These are phyloP conservation scores for Cryptococcus neoformans DNA, from an alignment of 1,284 basidiomycete species.

Conservation along the genomic window DNA sequence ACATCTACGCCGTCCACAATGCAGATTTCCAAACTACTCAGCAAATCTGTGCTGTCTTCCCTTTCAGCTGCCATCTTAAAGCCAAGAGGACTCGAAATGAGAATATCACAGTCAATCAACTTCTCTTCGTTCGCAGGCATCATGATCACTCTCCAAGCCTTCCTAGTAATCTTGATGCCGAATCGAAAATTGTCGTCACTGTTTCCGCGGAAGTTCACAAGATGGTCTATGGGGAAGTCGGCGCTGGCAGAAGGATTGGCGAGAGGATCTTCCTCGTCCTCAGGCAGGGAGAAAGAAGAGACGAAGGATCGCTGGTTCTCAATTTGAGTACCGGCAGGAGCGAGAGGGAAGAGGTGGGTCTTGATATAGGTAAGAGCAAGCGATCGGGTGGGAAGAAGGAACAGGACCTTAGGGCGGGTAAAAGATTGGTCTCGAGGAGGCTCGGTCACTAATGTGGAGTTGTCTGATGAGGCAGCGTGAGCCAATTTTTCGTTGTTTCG, in stretches of 20 bases:
- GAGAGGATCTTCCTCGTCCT: constrained; percentile 75
- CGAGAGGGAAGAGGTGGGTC: constrained; percentile 65
- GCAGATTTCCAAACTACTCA: constrained; percentile 91
- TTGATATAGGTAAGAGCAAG: constrained; percentile 72
- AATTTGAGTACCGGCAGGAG: constrained; percentile 63
- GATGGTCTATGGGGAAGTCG: constrained; percentile 84
- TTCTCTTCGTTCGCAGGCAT: constrained; percentile 47
- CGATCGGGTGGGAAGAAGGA: constrained; percentile 90
- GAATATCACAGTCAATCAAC: constrained; percentile 70
- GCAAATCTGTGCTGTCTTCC: constrained; percentile 84
- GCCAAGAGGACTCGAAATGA: constrained; percentile 90
- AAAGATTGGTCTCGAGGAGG: constrained; percentile 91
- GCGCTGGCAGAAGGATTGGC: constrained; percentile 51
- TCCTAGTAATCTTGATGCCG: constrained; percentile 88
- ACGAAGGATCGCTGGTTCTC: constrained; percentile 83
- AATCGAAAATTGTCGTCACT: constrained; percentile 93
- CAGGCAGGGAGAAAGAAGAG: constrained; percentile 77
- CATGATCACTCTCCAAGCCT: constrained; percentile 83
- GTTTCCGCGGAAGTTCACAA: constrained; percentile 95
- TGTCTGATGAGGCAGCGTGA: constrained; percentile 50
- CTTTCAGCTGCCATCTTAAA: constrained; percentile 90
- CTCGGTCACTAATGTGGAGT: constrained; percentile 57
- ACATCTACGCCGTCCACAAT: constrained; percentile 92
- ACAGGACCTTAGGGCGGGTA: constrained; percentile 88
- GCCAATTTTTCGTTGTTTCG: constrained; percentile 91